Conservation (phyloP, 2,329 filamentous ascomycete species). For the Pyrenochaeta sp. region DNA sequence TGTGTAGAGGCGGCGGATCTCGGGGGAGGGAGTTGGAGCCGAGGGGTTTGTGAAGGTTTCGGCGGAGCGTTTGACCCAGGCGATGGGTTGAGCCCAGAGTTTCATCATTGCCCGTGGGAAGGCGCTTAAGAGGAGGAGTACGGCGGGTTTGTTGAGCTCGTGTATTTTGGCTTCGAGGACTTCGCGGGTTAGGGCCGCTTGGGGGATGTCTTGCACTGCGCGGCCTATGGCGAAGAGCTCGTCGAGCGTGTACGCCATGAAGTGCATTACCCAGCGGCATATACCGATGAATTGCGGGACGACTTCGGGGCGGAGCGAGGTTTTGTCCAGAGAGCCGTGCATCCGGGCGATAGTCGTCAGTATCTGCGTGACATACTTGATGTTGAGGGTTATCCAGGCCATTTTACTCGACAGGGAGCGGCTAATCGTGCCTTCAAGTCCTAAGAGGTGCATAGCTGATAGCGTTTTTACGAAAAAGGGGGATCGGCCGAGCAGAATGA, state of each 20-base stretch:
- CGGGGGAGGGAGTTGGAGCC: slow-evolving; percentile 53
- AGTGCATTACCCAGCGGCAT: slow-evolving; percentile 79
- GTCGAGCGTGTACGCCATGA: slow-evolving; percentile 65
- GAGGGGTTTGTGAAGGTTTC: slow-evolving; percentile 40
- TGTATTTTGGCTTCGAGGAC: slow-evolving; percentile 36
- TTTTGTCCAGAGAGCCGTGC: slow-evolving; percentile 60
- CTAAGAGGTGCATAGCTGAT: slow-evolving; percentile 80
- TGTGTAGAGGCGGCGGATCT: slow-evolving; percentile 56
- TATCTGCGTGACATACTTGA: slow-evolving; percentile 72
- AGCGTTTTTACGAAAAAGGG: slow-evolving; percentile 80
- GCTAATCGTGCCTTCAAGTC: slow-evolving; percentile 54
- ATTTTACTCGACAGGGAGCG: slow-evolving; percentile 75
- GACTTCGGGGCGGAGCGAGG: slow-evolving; percentile 41
- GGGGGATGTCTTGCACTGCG: slow-evolving; percentile 23
- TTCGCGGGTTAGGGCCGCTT: slow-evolving; percentile 50
- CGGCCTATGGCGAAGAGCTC: slow-evolving; percentile 53
- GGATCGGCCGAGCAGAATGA: slow-evolving; percentile 55
- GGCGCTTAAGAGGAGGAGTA: slow-evolving; percentile 43
- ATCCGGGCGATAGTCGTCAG: slow-evolving; percentile 64
- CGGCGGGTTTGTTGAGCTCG: slow-evolving; percentile 45
- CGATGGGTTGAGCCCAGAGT: slow-evolving; percentile 42
- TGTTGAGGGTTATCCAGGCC: slow-evolving; percentile 76
- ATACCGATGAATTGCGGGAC: slow-evolving; percentile 66
- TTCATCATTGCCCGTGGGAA: slow-evolving; percentile 51
- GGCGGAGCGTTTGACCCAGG: slow-evolving; percentile 41